A percentile compares a stretch with the other conserved stretches of the same genome.
phyloP scores from a whole-genome alignment of 352 stramenopile genomes.

The Phytophthora aleatoria region DNA sequence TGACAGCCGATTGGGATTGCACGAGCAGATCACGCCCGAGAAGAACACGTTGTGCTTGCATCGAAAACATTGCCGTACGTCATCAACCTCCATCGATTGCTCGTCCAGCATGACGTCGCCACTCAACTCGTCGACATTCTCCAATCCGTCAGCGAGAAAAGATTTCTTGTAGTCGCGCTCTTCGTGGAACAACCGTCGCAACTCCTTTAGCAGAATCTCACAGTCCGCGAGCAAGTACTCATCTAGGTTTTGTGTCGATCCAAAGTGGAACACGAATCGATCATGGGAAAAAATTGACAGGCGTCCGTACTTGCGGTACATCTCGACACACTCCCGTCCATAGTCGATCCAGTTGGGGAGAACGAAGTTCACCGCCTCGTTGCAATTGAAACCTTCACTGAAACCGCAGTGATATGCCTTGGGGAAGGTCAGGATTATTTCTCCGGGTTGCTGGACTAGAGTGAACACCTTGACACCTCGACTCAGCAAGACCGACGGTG shows the following conservation, averaged over 20 bases:
- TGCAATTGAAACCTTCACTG: slow-evolving; percentile 95
- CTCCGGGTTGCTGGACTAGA: slow-evolving; percentile 85
- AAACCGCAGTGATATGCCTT: slow-evolving; percentile 97
- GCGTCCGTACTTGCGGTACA: slow-evolving; percentile 65
- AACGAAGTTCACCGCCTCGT: slow-evolving; percentile 90
- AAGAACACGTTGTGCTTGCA: slow-evolving; percentile 87
- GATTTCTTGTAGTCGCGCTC: slow-evolving; percentile 67
- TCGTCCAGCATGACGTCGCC: slow-evolving; percentile 76
- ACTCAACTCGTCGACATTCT: slow-evolving; percentile 62
- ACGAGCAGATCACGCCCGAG: slow-evolving; percentile 74
- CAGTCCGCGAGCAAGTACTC: slow-evolving; percentile 65
- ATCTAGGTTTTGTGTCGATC: slow-evolving; percentile 62
- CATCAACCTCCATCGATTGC: slow-evolving; percentile 74
- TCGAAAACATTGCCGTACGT: slow-evolving; percentile 66
- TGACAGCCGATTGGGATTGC: slow-evolving; percentile 57
- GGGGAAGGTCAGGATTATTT: slow-evolving; percentile 98
- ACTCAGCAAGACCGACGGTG: slow-evolving; percentile 51
- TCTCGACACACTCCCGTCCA: slow-evolving; percentile 68
- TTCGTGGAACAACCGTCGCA: slow-evolving; percentile 74
- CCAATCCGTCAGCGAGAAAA: slow-evolving; percentile 44
- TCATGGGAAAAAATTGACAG: slow-evolving; percentile 85
- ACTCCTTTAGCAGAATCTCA: slow-evolving; percentile 67
- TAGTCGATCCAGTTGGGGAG: slow-evolving; percentile 87
- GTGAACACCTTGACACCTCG: slow-evolving; percentile 66
- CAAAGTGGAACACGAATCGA: slow-evolving; percentile 83